Evolutionary conservation across 2,329 filamentous ascomycete species (phyloP).

Genomic region (Rasamsonia emersonii): DNA sequence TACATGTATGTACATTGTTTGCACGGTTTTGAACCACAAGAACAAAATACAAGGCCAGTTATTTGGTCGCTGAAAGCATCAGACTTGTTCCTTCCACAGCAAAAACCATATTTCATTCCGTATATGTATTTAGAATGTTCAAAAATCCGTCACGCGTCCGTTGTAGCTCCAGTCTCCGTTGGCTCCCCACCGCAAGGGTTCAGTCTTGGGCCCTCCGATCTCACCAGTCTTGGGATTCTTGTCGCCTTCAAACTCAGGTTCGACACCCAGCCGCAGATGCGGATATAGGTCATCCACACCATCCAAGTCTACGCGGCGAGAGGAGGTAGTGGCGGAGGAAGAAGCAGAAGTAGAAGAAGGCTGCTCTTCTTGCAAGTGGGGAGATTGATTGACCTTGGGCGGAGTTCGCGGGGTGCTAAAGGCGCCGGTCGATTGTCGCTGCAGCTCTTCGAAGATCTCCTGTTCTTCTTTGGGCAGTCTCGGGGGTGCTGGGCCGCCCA

Average conservation of each 20-base stretch:
- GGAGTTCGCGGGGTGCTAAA: slow-evolving; percentile 55
- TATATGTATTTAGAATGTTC: slow-evolving; percentile 14
- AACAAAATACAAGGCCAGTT: too few species aligned
- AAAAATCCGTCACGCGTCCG: slow-evolving; percentile 88
- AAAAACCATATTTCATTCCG: not conserved
- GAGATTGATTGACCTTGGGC: slow-evolving; percentile 44
- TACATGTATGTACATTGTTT: too few species aligned
- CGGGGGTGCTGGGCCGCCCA: slow-evolving; percentile 60
- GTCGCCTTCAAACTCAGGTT: slow-evolving; percentile 89
- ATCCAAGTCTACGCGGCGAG: slow-evolving; percentile 38
- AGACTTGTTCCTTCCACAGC: not conserved
- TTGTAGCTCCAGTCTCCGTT: slow-evolving; percentile 85
- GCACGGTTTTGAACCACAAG: too few species aligned
- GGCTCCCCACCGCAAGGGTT: slow-evolving; percentile 80
- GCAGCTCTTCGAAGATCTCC: slow-evolving; percentile 80
- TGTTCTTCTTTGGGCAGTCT: slow-evolving; percentile 83
- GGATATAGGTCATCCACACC: slow-evolving; percentile 58
- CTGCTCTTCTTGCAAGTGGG: slow-evolving; percentile 20
- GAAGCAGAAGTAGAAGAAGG: too few species aligned
- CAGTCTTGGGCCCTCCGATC: slow-evolving; percentile 93
- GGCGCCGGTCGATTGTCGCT: slow-evolving; percentile 65
- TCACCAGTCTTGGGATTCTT: slow-evolving; percentile 89
- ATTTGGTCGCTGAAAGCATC: too few species aligned
- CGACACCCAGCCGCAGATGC: slow-evolving; percentile 64
- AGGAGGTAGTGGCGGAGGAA: slow-evolving; percentile 5